phyloP scores from a whole-genome alignment of 2,329 filamentous ascomycete species.

The Ascochyta lentis region DNA sequence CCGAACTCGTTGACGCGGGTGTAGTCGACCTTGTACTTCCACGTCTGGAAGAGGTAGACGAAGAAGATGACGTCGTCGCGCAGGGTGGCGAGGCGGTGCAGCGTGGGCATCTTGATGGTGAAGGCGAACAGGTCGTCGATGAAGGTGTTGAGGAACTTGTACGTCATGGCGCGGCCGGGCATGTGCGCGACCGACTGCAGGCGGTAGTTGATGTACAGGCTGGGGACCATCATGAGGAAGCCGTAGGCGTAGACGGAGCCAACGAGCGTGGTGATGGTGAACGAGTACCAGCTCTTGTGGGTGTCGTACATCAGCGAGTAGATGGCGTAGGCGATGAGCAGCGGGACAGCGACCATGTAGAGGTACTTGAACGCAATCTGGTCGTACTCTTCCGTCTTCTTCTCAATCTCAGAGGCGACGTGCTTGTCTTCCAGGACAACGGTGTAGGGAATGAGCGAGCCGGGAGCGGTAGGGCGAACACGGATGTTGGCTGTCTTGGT shows the following conservation, averaged over 20 bases:
- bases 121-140: conserved; percentile 99
- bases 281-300: conserved; percentile 98
- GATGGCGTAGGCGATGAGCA: conserved; percentile 84
- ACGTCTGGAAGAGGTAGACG: conserved; percentile 93
- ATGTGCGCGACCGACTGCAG: conserved; percentile 92
- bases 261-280: conserved; percentile 91
- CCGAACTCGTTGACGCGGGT: conserved; percentile 96
- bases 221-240: conserved; percentile 99
- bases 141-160: conserved; percentile 98
- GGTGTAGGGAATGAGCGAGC: conserved; percentile 77
- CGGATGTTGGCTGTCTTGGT: conserved; percentile 94
- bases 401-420: conserved; percentile 90
- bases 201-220: conserved; percentile 98
- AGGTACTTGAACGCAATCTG: conserved; percentile 97
- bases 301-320: conserved; percentile 93
- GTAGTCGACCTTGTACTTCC: conserved; percentile 91
- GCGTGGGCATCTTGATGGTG: conserved; percentile 97
- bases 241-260: conserved; percentile 97
- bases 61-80: conserved; percentile 98
- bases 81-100: conserved; percentile 90
- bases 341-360: conserved; percentile 87
- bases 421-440: conserved; percentile 96
- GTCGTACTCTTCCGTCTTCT: conserved; percentile 98
- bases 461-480: conserved; percentile 70
- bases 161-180: conserved; percentile 94